Percentiles rank a stretch among this genome's conserved stretches.
Conservation (phyloP, 768 basidiomycete species). For the Mycena maculata region DNA sequence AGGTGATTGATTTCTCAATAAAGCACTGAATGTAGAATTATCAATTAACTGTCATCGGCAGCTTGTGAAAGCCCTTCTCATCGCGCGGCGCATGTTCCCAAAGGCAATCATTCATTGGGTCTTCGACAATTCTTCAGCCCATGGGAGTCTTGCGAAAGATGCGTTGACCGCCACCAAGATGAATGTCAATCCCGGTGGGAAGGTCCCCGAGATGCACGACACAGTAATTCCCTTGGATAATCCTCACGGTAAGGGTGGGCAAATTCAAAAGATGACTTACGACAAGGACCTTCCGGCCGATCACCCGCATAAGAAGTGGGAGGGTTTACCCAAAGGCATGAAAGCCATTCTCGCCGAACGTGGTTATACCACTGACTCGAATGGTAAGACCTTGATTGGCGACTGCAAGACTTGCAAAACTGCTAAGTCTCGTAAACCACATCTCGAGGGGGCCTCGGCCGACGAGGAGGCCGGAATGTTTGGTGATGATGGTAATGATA, state of each 20-base stretch:
- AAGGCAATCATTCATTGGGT: constrained; percentile 30
- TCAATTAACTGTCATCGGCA: too few relatives aligned
- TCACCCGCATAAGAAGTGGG: constrained; percentile 28
- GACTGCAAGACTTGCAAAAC: constrained; percentile 27
- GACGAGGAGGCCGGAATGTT: neutral
- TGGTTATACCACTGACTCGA: constrained; percentile 14
- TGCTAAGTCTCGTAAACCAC: constrained; percentile 9
- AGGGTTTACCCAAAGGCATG: constrained; percentile 34
- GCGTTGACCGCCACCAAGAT: constrained; percentile 30
- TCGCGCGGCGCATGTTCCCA: constrained; percentile 24
- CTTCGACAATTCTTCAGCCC: constrained; percentile 35
- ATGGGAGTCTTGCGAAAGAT: constrained; percentile 26
- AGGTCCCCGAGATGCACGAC: constrained; percentile 32
- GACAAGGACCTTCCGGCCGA: constrained; percentile 13
- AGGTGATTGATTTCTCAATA: too few relatives aligned
- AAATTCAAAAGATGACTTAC: constrained; percentile 21
- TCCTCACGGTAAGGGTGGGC: constrained; percentile 18
- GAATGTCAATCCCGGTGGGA: constrained; percentile 36
- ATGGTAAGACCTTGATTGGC: constrained; percentile 13
- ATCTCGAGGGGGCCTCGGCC: constrained; percentile 1
- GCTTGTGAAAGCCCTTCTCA: constrained; percentile 15
- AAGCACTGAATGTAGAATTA: too few relatives aligned
- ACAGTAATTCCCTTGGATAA: constrained; percentile 30
- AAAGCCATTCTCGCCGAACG: constrained; percentile 32
- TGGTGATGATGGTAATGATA: constrained; percentile 20